Evolutionary conservation across 768 basidiomycete species (phyloP).

Genomic region (Kwoniella europaea): DNA sequence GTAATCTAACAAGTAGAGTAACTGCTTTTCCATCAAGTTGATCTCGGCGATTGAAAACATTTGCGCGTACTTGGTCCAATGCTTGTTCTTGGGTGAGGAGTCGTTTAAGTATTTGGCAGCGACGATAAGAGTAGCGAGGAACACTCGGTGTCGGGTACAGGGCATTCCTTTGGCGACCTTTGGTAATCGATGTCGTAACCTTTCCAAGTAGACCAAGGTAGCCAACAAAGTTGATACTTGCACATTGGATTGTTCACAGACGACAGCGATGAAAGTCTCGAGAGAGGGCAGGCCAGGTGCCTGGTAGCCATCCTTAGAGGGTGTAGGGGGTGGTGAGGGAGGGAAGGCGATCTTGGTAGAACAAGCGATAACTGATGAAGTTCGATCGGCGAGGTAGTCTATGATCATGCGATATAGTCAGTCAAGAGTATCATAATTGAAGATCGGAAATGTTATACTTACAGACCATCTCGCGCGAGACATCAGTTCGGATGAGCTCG

Average conservation of each 20-base stretch:
- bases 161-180: slow-evolving; percentile 76
- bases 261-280: slow-evolving; percentile 81
- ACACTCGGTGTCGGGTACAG: slow-evolving; percentile 80
- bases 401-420: not conserved
- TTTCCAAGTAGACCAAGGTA: slow-evolving; percentile 89
- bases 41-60: slow-evolving; percentile 70
- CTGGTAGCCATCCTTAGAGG: slow-evolving; percentile 62
- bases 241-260: slow-evolving; percentile 83
- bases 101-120: slow-evolving; percentile 92
- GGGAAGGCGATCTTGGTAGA: slow-evolving; percentile 59
- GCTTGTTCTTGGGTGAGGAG: slow-evolving; percentile 85
- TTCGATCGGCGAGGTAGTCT: slow-evolving; percentile 76
- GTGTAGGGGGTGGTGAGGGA: slow-evolving; percentile 72
- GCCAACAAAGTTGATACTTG: slow-evolving; percentile 88
- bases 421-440: not conserved
- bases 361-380: slow-evolving; percentile 71
- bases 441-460: slow-evolving; percentile 30
- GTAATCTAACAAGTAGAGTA: slow-evolving; percentile 81
- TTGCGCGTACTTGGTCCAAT: slow-evolving; percentile 74
- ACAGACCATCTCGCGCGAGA: slow-evolving; percentile 83
- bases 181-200: slow-evolving; percentile 78
- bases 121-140: slow-evolving; percentile 84
- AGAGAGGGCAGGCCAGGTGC: slow-evolving; percentile 67
- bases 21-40: slow-evolving; percentile 96
- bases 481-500: slow-evolving; percentile 74